phyloP scores from a whole-genome alignment of 148 eudicot species.

The Mesembryanthemum crystallinum region DNA sequence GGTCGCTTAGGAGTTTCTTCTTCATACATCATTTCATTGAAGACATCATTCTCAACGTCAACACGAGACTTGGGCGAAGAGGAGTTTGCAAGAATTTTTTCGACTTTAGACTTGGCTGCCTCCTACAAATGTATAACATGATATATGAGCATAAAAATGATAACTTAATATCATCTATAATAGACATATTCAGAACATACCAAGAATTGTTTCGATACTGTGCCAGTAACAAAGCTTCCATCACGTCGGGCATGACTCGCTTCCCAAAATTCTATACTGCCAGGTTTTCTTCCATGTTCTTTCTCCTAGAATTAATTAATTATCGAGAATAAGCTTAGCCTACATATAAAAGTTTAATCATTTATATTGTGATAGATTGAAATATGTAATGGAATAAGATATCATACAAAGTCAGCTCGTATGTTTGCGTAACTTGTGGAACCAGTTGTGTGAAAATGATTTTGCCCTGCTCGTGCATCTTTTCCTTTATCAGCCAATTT shows the following conservation, averaged over 20 bases:
- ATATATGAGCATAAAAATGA: not conserved
- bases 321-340: too few species aligned
- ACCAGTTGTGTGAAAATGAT: not conserved
- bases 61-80: not conserved
- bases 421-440: not conserved
- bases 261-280: not conserved
- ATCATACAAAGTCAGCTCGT: not conserved
- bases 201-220: not conserved
- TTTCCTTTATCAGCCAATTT: not conserved
- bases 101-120: not conserved
- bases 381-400: not conserved
- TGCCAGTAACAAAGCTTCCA: not conserved
- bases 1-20: not conserved
- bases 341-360: too few species aligned
- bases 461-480: not conserved
- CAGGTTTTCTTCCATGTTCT: not conserved
- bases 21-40: not conserved
- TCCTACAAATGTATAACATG: not conserved
- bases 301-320: conserved; percentile 1
- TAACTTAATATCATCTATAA: not conserved
- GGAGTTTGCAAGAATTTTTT: not conserved
- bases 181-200: not conserved
- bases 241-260: not conserved
- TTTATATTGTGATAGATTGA: too few species aligned
- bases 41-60: not conserved